These are phyloP conservation scores for Aspergillus thermomutatus DNA, from an alignment of 2,329 filamentous ascomycete genomes.

Conservation along the genomic window DNA sequence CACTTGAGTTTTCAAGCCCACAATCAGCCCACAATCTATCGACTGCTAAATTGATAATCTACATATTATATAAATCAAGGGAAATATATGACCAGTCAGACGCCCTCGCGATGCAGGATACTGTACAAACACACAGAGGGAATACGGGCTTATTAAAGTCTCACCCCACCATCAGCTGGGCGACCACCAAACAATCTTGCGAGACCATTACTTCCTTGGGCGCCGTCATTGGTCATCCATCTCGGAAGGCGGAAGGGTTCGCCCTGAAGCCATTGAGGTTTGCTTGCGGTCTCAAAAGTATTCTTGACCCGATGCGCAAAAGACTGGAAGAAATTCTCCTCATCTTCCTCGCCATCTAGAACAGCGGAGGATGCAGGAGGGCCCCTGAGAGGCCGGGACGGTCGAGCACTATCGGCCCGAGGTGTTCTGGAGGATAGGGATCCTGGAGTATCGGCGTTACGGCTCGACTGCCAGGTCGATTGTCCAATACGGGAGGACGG, in stretches of 20 bases:
- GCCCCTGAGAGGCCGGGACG: constrained; percentile 29
- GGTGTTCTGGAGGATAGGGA: constrained; percentile 35
- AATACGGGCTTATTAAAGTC: constrained; percentile 27
- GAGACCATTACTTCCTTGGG: constrained; percentile 28
- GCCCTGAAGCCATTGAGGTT: constrained; percentile 78
- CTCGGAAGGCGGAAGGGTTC: constrained; percentile 72
- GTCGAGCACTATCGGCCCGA: constrained; percentile 25
- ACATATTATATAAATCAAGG: background rate
- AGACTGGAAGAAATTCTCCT: constrained; percentile 79
- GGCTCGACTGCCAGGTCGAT: constrained; percentile 26
- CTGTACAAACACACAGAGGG: constrained; percentile 3
- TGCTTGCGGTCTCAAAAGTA: constrained; percentile 78
- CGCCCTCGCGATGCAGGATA: constrained; percentile 24
- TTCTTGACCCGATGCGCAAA: constrained; percentile 86
- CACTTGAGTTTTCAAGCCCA: too few species aligned
- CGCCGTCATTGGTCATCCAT: constrained; percentile 69
- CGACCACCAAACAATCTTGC: constrained; percentile 41
- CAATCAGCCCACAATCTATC: too few species aligned
- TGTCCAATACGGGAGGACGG: constrained; percentile 34
- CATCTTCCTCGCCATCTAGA: constrained; percentile 60
- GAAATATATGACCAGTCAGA: constrained; percentile 8
- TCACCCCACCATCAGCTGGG: constrained; percentile 37
- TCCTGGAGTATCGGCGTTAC: constrained; percentile 23
- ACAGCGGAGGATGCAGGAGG: constrained; percentile 34
- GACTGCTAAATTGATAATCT: background rate